These are phyloP conservation scores for Leccinum fibrillosum DNA, from an alignment of 768 basidiomycete species.

Conservation along the genomic window DNA sequence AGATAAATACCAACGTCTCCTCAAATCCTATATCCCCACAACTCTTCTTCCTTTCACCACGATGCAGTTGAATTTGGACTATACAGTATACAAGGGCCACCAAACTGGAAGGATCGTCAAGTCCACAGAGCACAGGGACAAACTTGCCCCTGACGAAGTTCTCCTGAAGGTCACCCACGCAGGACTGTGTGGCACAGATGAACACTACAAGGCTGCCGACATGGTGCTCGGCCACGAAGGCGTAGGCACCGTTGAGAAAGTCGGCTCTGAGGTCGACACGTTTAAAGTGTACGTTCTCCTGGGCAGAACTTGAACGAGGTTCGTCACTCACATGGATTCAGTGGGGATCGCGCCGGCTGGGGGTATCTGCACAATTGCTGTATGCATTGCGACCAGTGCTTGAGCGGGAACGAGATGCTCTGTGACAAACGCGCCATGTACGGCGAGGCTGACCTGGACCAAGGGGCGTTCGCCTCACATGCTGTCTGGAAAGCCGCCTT, in stretches of 20 bases:
- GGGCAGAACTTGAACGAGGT: no score
- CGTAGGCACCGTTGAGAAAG: slow-evolving; percentile 31
- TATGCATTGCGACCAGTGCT: slow-evolving; percentile 32
- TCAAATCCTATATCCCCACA: background rate
- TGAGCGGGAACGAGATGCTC: slow-evolving; percentile 31
- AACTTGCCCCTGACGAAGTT: slow-evolving; percentile 27
- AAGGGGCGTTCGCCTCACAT: slow-evolving; percentile 36
- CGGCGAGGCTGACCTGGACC: slow-evolving; percentile 24
- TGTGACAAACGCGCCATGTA: slow-evolving; percentile 26
- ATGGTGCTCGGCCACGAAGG: slow-evolving; percentile 43
- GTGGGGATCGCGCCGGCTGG: slow-evolving; percentile 38
- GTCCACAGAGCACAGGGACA: slow-evolving; percentile 9
- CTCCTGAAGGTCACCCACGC: slow-evolving; percentile 32
- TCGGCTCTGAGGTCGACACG: slow-evolving; percentile 28
- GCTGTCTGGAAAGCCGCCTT: slow-evolving; percentile 34
- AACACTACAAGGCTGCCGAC: slow-evolving; percentile 29
- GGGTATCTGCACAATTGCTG: slow-evolving; percentile 34
- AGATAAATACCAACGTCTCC: background rate
- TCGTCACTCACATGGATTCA: slow-evolving; percentile 1
- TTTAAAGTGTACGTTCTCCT: slow-evolving; percentile 33
- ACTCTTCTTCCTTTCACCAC: background rate
- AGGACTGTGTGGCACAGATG: slow-evolving; percentile 40
- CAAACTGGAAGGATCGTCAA: slow-evolving; percentile 17
- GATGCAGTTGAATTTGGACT: slow-evolving; percentile 22
- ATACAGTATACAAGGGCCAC: slow-evolving; percentile 32